phyloP scores from a whole-genome alignment of 169 alveolate genomes.

The Cyclospora cayetanensis region DNA sequence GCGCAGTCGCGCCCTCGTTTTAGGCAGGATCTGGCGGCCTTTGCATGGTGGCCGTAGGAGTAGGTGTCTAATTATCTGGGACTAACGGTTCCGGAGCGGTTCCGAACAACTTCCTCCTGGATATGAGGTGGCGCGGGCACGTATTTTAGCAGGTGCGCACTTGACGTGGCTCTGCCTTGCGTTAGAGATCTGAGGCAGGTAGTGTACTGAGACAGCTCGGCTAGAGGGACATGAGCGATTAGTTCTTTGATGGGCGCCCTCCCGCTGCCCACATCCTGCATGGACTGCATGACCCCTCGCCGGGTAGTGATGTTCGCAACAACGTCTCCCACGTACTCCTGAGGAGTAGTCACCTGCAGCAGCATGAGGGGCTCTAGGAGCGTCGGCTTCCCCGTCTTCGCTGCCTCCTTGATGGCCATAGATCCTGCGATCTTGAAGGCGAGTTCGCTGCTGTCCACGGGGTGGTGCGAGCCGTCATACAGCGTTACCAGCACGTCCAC shows the following conservation, averaged over 20 bases:
- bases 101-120: conserved; percentile 39
- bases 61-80: not conserved
- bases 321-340: conserved; percentile 81
- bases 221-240: conserved; percentile 82
- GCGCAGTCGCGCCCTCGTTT: no score
- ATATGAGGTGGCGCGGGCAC: conserved; percentile 78
- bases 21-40: no score
- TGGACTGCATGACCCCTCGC: conserved; percentile 74
- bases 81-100: not conserved
- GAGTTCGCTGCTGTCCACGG: conserved; percentile 88
- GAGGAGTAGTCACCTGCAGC: conserved; percentile 83
- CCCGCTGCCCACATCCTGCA: not conserved
- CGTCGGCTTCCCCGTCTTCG: conserved; percentile 80
- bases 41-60: no score
- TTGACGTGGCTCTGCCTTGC: conserved; percentile 88
- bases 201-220: conserved; percentile 87
- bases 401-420: conserved; percentile 86
- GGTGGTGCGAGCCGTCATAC: conserved; percentile 88
- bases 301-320: conserved; percentile 83
- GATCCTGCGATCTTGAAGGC: conserved; percentile 91
- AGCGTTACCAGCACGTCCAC: conserved; percentile 83
- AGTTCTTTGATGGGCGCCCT: conserved; percentile 54
- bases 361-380: conserved; percentile 93
- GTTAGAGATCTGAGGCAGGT: conserved; percentile 85
- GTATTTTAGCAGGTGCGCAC: conserved; percentile 86